Evolutionary conservation across 2,329 filamentous ascomycete species (phyloP).

Genomic region (Grosmannia penicillata): DNA sequence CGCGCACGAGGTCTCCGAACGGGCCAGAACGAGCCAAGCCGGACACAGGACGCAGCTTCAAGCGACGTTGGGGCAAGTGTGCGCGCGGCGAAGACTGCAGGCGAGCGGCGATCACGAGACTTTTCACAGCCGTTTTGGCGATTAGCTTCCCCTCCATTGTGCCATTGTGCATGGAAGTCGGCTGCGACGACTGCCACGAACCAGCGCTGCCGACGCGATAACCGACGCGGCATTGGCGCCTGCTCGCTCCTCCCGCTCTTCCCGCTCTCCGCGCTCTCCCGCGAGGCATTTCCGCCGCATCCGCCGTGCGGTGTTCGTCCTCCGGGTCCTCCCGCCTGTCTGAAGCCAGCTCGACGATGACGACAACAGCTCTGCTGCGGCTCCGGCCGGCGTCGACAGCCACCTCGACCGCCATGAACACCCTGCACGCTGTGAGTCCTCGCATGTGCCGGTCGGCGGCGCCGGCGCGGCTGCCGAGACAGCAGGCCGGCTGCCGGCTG

Average conservation of each 20-base stretch:
- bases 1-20: too few relatives aligned
- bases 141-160: too few relatives aligned
- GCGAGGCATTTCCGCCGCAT: neutral
- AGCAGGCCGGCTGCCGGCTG: neutral
- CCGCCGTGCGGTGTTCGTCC: neutral
- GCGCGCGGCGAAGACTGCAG: too few relatives aligned
- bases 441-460: neutral
- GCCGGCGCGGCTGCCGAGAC: neutral
- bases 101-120: too few relatives aligned
- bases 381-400: neutral
- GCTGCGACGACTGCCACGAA: too few relatives aligned
- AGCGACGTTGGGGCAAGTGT: too few relatives aligned
- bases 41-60: too few relatives aligned
- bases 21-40: too few relatives aligned
- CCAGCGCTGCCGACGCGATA: too few relatives aligned
- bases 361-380: conserved; percentile 1
- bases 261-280: neutral
- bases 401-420: neutral
- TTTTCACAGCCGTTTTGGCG: too few relatives aligned
- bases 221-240: neutral
- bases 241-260: neutral
- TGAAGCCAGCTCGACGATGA: neutral
- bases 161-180: too few relatives aligned
- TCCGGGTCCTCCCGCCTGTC: too few relatives aligned
- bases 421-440: neutral